Evolutionary conservation across 208 protist species (phyloP), one percentile per base, ranked within the genome.

Genomic region (Trichomonas tenax): DNA sequence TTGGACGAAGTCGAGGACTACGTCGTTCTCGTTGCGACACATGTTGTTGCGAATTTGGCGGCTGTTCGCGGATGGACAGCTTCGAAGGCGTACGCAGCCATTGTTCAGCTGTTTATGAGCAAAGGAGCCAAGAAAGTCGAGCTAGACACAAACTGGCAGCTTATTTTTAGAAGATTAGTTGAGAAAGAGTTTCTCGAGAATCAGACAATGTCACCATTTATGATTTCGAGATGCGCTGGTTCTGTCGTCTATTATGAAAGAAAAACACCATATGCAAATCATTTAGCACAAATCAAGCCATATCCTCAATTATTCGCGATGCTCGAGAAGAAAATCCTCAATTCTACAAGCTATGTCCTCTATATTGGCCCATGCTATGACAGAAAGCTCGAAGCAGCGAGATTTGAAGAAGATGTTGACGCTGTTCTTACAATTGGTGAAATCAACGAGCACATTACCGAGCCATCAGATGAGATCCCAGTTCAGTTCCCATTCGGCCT

Each of bases 191-290:
- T 38, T 51, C 36, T 41, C 6, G 81, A 84, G 15, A 93, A 93
- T 10, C 41, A 51, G 3, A 93, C 44, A 34, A 8, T n/a, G 4
- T 48, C 41, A 51, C 86, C 86, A 51, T 40, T 93, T 17, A 93
- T 93, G 8, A 93, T 93, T 38, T 93, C 86, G n/a, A 41, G 86
- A n/a, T 93, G 86, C 26, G 44, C 86, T 26, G 86, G 86, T 21
- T 41, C 86, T 51, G 86, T 93, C 26, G 17, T 93, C n/a, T 93
- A 48, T 51, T 93, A 48, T 38, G 86, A 93, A 51, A 48, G 86
- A 48, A 93, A 93, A 93, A 93, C 86, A 48, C n/a, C 41, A 51
- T 58, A 93, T 38, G 86, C 86, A 51, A 58, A 93, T 93, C 44
- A 51, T 38, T 40, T 93, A 51, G 86, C 86, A 34, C 86, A 48